phyloP scores from a whole-genome alignment of 2,329 filamentous ascomycete genomes.

The Sphaceloma murrayae region DNA sequence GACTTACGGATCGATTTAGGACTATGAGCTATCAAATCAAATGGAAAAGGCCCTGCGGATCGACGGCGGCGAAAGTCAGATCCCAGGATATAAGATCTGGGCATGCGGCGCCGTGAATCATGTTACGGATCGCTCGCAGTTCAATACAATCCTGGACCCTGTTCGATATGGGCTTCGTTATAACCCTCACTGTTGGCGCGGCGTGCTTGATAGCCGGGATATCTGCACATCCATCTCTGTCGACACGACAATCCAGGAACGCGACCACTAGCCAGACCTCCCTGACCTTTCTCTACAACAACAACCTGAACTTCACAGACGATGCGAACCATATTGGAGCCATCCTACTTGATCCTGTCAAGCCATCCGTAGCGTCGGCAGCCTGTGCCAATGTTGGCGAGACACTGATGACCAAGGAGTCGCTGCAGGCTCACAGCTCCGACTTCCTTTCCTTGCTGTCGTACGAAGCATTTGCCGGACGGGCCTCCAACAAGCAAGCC shows the following conservation, averaged over 20 bases:
- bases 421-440: constrained; percentile 34
- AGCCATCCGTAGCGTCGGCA: constrained; percentile 30
- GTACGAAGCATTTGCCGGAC: constrained; percentile 38
- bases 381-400: constrained; percentile 43
- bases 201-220: background rate
- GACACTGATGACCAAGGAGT: constrained; percentile 35
- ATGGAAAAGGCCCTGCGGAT: constrained; percentile 5
- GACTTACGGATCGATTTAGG: constrained; percentile 10
- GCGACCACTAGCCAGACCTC: constrained; percentile 30
- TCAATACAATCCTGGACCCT: background rate
- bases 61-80: background rate
- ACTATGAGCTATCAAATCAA: background rate
- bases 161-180: constrained; percentile 6
- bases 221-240: background rate
- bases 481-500: constrained; percentile 29
- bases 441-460: constrained; percentile 40
- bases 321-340: constrained; percentile 45
- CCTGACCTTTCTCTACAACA: constrained; percentile 44
- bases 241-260: background rate
- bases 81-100: background rate
- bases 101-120: background rate
- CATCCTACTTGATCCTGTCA: constrained; percentile 39
- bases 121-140: background rate
- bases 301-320: constrained; percentile 46
- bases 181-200: background rate